phyloP scores from a whole-genome alignment of 352 stramenopile genomes.

The Phytophthora pinifolia region DNA sequence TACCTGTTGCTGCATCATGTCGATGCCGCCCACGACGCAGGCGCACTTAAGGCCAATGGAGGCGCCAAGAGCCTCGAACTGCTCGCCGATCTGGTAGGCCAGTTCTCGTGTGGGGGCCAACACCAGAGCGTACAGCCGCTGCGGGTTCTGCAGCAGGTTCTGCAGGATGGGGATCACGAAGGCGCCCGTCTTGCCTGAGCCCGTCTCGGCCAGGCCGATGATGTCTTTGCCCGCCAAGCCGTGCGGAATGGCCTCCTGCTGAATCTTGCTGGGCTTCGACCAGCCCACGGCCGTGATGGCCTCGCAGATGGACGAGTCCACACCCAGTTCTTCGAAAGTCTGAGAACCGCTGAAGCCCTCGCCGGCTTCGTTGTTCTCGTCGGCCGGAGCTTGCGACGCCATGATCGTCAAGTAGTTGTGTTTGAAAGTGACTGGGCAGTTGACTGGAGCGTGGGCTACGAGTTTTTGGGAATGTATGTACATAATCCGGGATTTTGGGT shows the following conservation, averaged over 20 bases:
- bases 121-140: slow-evolving; percentile 91
- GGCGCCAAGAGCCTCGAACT: slow-evolving; percentile 91
- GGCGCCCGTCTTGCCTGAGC: slow-evolving; percentile 94
- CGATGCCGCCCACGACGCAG: slow-evolving; percentile 95
- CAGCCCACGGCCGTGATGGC: slow-evolving; percentile 93
- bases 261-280: slow-evolving; percentile 94
- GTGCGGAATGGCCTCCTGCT: slow-evolving; percentile 92
- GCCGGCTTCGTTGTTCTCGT: slow-evolving; percentile 26
- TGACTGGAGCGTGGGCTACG: slow-evolving; percentile 4
- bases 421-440: not conserved
- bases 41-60: slow-evolving; percentile 92
- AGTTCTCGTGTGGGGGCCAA: slow-evolving; percentile 94
- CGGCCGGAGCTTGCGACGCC: slow-evolving; percentile 14
- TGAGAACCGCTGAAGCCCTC: slow-evolving; percentile 65
- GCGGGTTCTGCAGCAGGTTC: slow-evolving; percentile 87
- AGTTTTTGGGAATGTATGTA: too few relatives aligned
- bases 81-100: slow-evolving; percentile 96
- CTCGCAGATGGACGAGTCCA: slow-evolving; percentile 91
- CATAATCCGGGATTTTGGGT: too few relatives aligned
- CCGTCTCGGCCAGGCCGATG: slow-evolving; percentile 96
- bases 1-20: slow-evolving; percentile 97
- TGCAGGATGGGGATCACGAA: slow-evolving; percentile 95
- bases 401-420: not conserved
- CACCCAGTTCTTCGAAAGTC: slow-evolving; percentile 91
- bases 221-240: slow-evolving; percentile 95